Evolutionary conservation across 192 early-diverging fungal genomes (phyloP).

Genomic region (Backusella luteola): DNA sequence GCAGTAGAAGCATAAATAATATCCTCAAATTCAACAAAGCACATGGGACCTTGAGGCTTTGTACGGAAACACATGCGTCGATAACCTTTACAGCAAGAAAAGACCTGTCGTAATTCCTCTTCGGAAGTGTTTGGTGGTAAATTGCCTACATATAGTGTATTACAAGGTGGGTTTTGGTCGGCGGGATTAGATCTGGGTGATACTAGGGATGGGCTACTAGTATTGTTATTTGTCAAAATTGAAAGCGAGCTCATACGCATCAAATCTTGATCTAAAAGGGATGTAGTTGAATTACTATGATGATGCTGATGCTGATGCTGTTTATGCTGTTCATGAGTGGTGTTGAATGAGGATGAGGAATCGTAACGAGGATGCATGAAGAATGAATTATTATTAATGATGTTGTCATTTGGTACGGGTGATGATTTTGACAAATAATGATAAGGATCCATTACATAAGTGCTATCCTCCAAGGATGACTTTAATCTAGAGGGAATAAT

Average conservation of each 20-base stretch:
- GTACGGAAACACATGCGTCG: slow-evolving; percentile 85
- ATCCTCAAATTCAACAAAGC: slow-evolving; percentile 99
- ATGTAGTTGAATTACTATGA: slow-evolving; percentile 1
- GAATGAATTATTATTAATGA: slow-evolving; percentile 5
- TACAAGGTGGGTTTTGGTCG: slow-evolving; percentile 98
- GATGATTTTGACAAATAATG: slow-evolving; percentile 35
- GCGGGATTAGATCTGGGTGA: slow-evolving; percentile 53
- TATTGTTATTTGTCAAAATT: slow-evolving; percentile 37
- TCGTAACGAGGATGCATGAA: slow-evolving; percentile 26
- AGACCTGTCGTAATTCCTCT: slow-evolving; percentile 84
- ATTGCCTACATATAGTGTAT: slow-evolving; percentile 98
- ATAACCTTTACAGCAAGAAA: slow-evolving; percentile 80
- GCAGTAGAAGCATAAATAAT: slow-evolving; percentile 89
- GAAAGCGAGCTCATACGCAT: slow-evolving; percentile 32
- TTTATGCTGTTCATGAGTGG: slow-evolving; percentile 18
- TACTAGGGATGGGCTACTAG: neutral
- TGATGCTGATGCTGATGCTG: slow-evolving; percentile 9
- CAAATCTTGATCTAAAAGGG: neutral
- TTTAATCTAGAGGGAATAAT: neutral
- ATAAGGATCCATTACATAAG: slow-evolving; percentile 8
- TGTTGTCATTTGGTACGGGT: slow-evolving; percentile 18
- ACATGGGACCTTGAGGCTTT: slow-evolving; percentile 95
- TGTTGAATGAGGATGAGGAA: slow-evolving; percentile 40
- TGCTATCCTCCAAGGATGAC: neutral
- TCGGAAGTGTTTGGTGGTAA: slow-evolving; percentile 85